A percentile compares a stretch with the other conserved stretches of the same genome.
phyloP scores from a whole-genome alignment of 257 asterid genomes.

The Plectranthus barbatus region DNA sequence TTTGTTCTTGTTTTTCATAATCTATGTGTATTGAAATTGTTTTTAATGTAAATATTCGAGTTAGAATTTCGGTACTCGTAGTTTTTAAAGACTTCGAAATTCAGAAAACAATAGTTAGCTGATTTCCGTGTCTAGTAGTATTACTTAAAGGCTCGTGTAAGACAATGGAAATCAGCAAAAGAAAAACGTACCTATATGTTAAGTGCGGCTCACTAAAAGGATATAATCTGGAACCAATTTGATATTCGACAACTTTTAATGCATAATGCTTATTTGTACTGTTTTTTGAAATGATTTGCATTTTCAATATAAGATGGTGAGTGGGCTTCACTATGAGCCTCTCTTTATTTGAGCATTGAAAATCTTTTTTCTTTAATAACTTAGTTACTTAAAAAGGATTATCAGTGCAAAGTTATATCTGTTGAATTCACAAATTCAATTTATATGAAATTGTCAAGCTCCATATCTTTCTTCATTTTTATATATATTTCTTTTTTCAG shows the following conservation, averaged over 20 bases:
- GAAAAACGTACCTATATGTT: neutral
- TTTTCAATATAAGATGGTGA: no score
- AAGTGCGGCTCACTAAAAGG: conserved; percentile 1
- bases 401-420: neutral
- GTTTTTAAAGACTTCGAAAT: neutral
- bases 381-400: neutral
- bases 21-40: neutral
- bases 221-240: conserved; percentile 5
- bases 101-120: neutral
- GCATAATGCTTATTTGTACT: neutral
- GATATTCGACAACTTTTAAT: neutral
- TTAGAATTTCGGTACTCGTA: no score
- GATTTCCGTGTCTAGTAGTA: neutral
- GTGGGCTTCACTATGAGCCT: conserved; percentile 5
- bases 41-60: neutral
- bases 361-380: conserved; percentile 1
- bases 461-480: neutral
- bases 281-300: neutral
- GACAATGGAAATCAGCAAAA: neutral
- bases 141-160: neutral
- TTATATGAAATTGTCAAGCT: conserved; percentile 5
- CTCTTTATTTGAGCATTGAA: neutral
- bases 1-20: neutral
- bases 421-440: conserved; percentile 1
- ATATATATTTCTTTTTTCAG: conserved; percentile 34